Conservation (phyloP, 1,284 basidiomycete genomes). For the Rhodotorula sp. region DNA sequence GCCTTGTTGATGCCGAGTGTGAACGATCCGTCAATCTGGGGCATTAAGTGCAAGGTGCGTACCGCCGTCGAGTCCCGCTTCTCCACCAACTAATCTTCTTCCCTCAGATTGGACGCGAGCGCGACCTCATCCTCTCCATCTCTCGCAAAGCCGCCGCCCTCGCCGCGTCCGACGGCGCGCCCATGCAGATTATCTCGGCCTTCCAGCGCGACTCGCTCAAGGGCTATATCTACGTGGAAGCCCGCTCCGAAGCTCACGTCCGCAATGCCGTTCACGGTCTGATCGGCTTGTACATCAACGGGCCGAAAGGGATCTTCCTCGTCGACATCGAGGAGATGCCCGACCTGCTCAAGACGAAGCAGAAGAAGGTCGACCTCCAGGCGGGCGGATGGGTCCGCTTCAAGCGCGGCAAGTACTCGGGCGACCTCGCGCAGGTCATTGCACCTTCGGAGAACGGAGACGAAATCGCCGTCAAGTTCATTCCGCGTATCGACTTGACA, state of each 20-base stretch:
- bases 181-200: conserved; percentile 82
- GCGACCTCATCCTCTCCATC: conserved; percentile 87
- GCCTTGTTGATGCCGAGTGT: conserved; percentile 95
- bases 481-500: conserved; percentile 94
- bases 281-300: conserved; percentile 80
- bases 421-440: conserved; percentile 92
- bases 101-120: conserved; percentile 78
- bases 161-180: conserved; percentile 64
- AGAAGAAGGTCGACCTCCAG: conserved; percentile 80
- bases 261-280: conserved; percentile 81
- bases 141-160: conserved; percentile 86
- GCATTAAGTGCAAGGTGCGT: conserved; percentile 83
- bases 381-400: conserved; percentile 94
- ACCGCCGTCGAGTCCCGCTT: neutral
- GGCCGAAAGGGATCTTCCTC: conserved; percentile 55
- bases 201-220: conserved; percentile 94
- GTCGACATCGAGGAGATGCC: conserved; percentile 99
- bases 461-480: conserved; percentile 87
- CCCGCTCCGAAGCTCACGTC: conserved; percentile 82
- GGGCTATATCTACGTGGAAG: conserved; percentile 95
- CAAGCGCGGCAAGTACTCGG: conserved; percentile 87
- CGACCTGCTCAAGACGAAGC: conserved; percentile 90
- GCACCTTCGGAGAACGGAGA: conserved; percentile 92
- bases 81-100: neutral
- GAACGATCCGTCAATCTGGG: conserved; percentile 93